These are phyloP conservation scores for Furcasterigmium sp. DNA, from an alignment of 2,329 filamentous ascomycete species.

Conservation along the genomic window DNA sequence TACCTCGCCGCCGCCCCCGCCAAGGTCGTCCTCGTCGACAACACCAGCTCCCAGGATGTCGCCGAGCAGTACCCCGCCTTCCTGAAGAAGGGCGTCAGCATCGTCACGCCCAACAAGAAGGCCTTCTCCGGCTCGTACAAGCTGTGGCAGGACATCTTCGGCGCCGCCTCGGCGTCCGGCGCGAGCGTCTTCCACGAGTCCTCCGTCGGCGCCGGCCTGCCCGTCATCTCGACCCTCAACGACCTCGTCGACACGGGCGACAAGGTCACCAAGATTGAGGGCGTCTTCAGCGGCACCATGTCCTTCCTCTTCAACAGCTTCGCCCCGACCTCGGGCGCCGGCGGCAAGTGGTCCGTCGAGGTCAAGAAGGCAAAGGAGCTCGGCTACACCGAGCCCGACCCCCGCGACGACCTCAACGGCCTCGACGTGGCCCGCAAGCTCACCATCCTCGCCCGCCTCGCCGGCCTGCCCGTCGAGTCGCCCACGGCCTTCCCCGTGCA, in stretches of 20 bases:
- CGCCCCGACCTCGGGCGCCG: slow-evolving; percentile 69
- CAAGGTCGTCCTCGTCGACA: slow-evolving; percentile 84
- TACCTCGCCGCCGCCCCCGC: slow-evolving; percentile 75
- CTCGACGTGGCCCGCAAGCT: slow-evolving; percentile 92
- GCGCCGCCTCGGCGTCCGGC: slow-evolving; percentile 61
- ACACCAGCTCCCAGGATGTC: slow-evolving; percentile 85
- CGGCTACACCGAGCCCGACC: slow-evolving; percentile 88
- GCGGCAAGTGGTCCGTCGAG: slow-evolving; percentile 84
- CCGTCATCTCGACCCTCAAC: slow-evolving; percentile 87
- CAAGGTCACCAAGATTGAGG: slow-evolving; percentile 85
- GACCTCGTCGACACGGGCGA: slow-evolving; percentile 95
- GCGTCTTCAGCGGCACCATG: slow-evolving; percentile 96
- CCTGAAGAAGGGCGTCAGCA: slow-evolving; percentile 74
- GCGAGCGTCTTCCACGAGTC: slow-evolving; percentile 94
- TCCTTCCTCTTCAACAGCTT: slow-evolving; percentile 98
- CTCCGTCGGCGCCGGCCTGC: slow-evolving; percentile 87
- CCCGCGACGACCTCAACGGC: slow-evolving; percentile 80
- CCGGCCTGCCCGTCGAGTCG: slow-evolving; percentile 74
- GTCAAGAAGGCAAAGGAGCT: slow-evolving; percentile 88
- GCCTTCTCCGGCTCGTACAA: slow-evolving; percentile 79
- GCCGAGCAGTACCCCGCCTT: slow-evolving; percentile 79
- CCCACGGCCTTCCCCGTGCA: slow-evolving; percentile 91
- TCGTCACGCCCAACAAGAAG: slow-evolving; percentile 98
- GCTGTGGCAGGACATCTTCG: slow-evolving; percentile 85
- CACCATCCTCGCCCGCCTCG: slow-evolving; percentile 85